Percentiles rank a stretch among this genome's conserved stretches.
These are phyloP conservation scores for Aciculosporium take DNA, from an alignment of 2,329 filamentous ascomycete species.

Conservation along the genomic window DNA sequence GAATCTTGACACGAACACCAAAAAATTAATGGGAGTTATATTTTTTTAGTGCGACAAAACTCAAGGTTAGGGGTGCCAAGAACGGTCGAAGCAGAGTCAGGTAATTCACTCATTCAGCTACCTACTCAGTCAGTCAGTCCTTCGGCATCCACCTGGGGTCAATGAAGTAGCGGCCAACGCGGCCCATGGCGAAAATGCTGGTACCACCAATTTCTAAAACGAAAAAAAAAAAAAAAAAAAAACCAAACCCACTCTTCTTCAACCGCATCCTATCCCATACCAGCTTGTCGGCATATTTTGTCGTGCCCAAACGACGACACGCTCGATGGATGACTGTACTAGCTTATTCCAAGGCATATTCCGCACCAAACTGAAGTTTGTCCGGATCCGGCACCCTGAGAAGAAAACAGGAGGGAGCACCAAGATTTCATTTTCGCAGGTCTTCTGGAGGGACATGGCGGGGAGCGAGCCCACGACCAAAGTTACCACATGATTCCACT, in stretches of 20 bases:
- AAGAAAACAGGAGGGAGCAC: background rate
- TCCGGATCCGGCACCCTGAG: background rate
- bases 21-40: background rate
- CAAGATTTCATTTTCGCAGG: background rate
- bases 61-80: background rate
- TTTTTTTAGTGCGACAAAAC: background rate
- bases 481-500: too few species aligned
- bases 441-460: background rate
- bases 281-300: too few species aligned
- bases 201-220: background rate
- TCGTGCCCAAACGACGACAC: background rate
- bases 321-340: background rate
- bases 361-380: background rate
- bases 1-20: background rate
- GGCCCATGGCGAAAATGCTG: background rate
- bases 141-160: background rate
- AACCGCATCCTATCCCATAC: too few species aligned
- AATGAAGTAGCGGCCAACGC: background rate
- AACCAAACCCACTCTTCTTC: too few species aligned
- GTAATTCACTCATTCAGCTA: background rate
- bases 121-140: background rate
- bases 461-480: background rate
- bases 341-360: background rate
- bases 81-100: background rate
- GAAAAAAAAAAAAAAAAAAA: background rate